These are phyloP conservation scores for Aurifilum marmelostoma DNA, from an alignment of 2,329 filamentous ascomycete species.

Conservation along the genomic window DNA sequence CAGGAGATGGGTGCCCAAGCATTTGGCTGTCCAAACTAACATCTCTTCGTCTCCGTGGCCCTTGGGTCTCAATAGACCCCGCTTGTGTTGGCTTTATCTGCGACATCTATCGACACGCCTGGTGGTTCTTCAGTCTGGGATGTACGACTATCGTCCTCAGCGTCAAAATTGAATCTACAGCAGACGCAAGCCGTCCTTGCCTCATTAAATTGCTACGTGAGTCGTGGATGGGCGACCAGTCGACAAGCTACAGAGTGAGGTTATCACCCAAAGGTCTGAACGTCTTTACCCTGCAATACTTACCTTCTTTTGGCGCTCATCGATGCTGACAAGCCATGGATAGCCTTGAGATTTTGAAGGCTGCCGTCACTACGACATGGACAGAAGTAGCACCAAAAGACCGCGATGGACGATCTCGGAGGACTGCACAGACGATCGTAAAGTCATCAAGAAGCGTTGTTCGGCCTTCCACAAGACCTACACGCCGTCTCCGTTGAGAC, in stretches of 20 bases:
- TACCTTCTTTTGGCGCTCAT: not conserved
- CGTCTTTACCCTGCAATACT: too few relatives aligned
- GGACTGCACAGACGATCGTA: not conserved
- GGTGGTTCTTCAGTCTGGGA: not conserved
- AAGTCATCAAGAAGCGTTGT: constrained; percentile 1
- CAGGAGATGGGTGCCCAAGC: not conserved
- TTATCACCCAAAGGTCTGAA: not conserved
- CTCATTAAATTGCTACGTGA: too few relatives aligned
- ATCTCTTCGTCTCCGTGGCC: not conserved
- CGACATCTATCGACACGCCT: not conserved
- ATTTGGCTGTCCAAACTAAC: not conserved
- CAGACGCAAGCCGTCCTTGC: not conserved
- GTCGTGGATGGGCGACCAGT: not conserved
- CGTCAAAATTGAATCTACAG: not conserved
- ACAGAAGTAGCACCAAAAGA: not conserved
- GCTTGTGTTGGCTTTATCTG: not conserved
- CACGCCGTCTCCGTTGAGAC: not conserved
- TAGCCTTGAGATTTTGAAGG: too few relatives aligned
- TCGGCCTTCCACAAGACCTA: not conserved
- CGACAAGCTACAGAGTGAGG: not conserved
- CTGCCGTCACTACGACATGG: not conserved
- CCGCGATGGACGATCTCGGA: not conserved
- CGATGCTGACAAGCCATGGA: not conserved
- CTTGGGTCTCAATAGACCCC: not conserved
- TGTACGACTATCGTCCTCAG: not conserved